Evolutionary conservation across 23 red algal genomes (phyloP), one percentile per base, ranked within the genome.

Genomic region (Gracilaria gracilis): DNA sequence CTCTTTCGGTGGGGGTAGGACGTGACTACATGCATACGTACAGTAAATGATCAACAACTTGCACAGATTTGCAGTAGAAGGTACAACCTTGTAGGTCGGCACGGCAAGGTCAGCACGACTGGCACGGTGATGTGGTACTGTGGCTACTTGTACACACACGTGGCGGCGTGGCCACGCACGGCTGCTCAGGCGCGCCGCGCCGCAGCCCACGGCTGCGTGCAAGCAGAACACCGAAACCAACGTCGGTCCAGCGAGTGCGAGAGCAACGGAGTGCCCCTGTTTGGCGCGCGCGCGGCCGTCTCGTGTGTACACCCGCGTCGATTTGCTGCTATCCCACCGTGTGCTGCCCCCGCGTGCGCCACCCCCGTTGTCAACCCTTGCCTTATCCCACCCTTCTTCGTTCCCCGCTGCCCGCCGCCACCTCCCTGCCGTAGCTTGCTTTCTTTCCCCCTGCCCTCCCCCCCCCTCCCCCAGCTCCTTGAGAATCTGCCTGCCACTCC

Each of bases 191-290:
- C n/a, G n/a, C n/a, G 42, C 42, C 4, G 42, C 42, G 42, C 42
- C 11, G 42, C 5, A 4, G 51, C 51, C 9, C 31, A 32, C 64
- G 64, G 7, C 37, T 16, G 15, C 27, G 64, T 24, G 64, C 32
- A 32, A 0, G 9, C 6, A 1, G 51, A 1, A 42, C 50, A 61
- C 75, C 57, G 75, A 80, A 80, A 61, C 53, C 75, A 50, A 50
- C 75, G 53, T 24, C 75, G 37, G 57, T 80, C 33, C 75, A 34
- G 39, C 75, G 31, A 50, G 75, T 36, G 75, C 75, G 16, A 79
- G 73, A 20, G 75, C 73, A 57, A 33, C 73, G 47, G 25, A 78
- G 62, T 50, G 72, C 46, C 72, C n/a, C 72, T 49, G 72, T 77
- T 77, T 46, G 72, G 72, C 72, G 72, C 23, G 8, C 69, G 23